Evolutionary conservation across 352 stramenopile species (phyloP), one percentile per base, ranked within the genome.

Genomic region (Pseudoperonospora humuli): DNA sequence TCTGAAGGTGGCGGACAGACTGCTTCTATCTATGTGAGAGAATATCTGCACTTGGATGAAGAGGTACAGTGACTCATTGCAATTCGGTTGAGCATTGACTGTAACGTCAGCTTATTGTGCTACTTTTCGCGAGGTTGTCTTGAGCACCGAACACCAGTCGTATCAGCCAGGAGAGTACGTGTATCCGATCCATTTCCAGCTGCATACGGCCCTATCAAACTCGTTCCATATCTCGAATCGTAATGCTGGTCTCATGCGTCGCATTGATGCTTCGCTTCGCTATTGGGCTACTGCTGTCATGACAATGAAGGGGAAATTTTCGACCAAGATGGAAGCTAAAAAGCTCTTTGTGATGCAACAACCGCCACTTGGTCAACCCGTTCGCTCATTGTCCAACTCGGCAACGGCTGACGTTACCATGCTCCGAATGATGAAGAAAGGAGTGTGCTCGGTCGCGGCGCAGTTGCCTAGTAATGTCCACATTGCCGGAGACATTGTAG

Each of bases 101-200:
- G 3, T 13, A 31, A 31, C 10, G 26, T 31, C 5, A 14, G n/a
- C n/a, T 31, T 14, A 18, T 28, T 28, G 18, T 19, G 7, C 31
- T 1, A 17, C 18, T 10, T 7, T 26, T 26, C 15, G 5, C 2
- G 17, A 81, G 61, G 61, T 84, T 34, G 47, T 82, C 9, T 48
- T 69, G 1, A 74, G 44, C 7, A 41, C 65, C 3, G 42, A 78
- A 8, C 67, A 72, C 7, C 65, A 78, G 33, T 60, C 64, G 7
- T 78, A 67, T n/a, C 50, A 68, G 15, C 66, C 71, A 1, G 77
- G 77, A 11, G 66, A 87, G 52, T 90, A 90, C 54, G 65, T 82
- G 31, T 90, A 77, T 37, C 66, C 70, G 2, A 79, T 90, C 53
- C 55, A 49, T 33, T 84, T 79, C 43, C 57, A 59, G 7, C 46